These are phyloP conservation scores for Plasmopara halstedii DNA, from an alignment of 352 stramenopile species.

Conservation along the genomic window DNA sequence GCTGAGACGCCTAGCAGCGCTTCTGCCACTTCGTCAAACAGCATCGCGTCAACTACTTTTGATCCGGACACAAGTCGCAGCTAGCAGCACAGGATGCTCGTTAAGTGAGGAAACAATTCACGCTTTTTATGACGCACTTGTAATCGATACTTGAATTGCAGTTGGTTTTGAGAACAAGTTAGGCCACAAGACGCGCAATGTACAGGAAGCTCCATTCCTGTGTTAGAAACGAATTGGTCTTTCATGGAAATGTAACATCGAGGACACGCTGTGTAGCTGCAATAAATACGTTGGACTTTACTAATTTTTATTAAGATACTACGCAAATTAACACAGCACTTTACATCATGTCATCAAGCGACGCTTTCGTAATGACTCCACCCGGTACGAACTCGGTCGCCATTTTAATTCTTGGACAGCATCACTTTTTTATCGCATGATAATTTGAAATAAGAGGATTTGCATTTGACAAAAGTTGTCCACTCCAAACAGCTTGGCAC, in stretches of 20 bases:
- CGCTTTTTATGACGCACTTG: constrained; percentile 26
- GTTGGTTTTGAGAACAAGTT: constrained; percentile 7
- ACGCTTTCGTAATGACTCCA: constrained; percentile 42
- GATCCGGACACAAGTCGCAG: constrained; percentile 31
- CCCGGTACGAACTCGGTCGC: constrained; percentile 32
- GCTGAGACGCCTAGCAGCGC: constrained; percentile 31
- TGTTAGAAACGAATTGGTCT: constrained; percentile 8
- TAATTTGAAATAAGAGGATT: no score
- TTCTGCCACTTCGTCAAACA: constrained; percentile 45
- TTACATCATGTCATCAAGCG: constrained; percentile 49
- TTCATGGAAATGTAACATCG: constrained; percentile 38
- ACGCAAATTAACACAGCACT: not conserved
- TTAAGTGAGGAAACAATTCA: not conserved
- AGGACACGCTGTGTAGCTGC: constrained; percentile 44
- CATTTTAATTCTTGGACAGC: no score
- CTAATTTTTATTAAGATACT: not conserved
- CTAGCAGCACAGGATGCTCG: constrained; percentile 8
- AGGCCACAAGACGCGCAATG: constrained; percentile 27
- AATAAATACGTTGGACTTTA: not conserved
- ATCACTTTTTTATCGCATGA: no score
- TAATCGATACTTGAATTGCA: constrained; percentile 46
- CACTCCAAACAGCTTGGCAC: no score
- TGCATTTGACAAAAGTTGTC: no score
- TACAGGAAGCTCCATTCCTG: constrained; percentile 10
- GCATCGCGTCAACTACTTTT: constrained; percentile 28